Base-by-base conservation (phyloP, 1,284 basidiomycete species). In the Ganoderma multipileum region DNA sequence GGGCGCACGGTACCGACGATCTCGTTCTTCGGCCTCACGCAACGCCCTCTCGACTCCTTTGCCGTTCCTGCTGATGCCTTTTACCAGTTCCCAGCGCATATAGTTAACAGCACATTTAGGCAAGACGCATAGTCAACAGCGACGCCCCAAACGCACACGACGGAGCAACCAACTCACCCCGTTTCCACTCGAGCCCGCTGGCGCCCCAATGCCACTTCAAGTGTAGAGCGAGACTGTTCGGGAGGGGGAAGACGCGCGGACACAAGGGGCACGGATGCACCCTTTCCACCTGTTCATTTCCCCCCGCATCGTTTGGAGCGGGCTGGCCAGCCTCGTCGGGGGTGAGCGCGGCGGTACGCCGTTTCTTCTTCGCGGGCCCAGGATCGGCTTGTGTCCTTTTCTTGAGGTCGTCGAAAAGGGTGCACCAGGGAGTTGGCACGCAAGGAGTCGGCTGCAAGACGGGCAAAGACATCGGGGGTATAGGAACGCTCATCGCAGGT, bases 191-290 rank as follows among this genome's bases (percentile, higher is more conserved):
- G 1, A 75, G 62, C 14, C 63, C 50, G 4, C 62, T 73, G 38
- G 71, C 69, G n/a, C 74, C 74, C 70, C 72, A 76, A 42, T 80
- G 79, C 78, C 78, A 80, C 64, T 79, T 79, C 12, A 79, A 68
- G 60, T 80, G 79, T 11, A 79, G 69, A n/a, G 77, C 74, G 14
- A 80, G 73, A 3, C 77, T 73, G 47, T 80, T 79, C 7, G 77
- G 72, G 16, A 77, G 67, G 28, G 70, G 61, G 66, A 80, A 80
- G 26, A 63, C 65, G 16, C 79, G 72, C 47, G 73, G 70, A 50
- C 79, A 80, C 26, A 78, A 66, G 11, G 75, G 77, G 58, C 79
- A 80, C 6, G 26, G 57, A 60, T 71, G 70, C 33, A 64, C n/a
- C 41, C 36, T 16, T n/a, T n/a, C 2, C 14, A 12, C 57, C 20